Conservation (phyloP, 2,329 filamentous ascomycete species). For the Xylariaceae sp. region DNA sequence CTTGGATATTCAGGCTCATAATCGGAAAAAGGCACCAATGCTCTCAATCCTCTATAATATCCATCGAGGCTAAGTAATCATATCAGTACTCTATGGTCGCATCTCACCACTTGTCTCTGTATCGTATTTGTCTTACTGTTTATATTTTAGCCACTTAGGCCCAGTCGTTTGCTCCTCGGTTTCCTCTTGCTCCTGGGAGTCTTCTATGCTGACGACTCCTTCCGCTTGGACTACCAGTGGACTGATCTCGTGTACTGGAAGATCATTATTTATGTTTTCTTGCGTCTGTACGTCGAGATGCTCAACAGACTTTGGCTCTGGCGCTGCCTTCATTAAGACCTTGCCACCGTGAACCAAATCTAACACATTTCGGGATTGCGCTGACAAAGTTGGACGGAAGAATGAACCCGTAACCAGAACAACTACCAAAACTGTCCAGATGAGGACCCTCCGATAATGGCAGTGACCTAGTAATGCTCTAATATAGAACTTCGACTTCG, state of each 20-base stretch:
- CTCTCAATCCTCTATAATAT: slow-evolving; percentile 76
- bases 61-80: slow-evolving; percentile 62
- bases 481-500: slow-evolving; percentile 41
- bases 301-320: slow-evolving; percentile 8
- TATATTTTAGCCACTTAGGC: slow-evolving; percentile 40
- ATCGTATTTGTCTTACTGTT: slow-evolving; percentile 37
- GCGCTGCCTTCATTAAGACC: slow-evolving; percentile 10
- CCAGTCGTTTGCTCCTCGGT: slow-evolving; percentile 21
- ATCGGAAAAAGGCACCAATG: slow-evolving; percentile 60
- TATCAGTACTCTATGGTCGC: slow-evolving; percentile 12
- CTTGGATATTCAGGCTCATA: slow-evolving; percentile 75
- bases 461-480: slow-evolving; percentile 49
- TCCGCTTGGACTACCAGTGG: neutral
- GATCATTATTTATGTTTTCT: slow-evolving; percentile 6
- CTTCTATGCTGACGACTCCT: too few relatives aligned
- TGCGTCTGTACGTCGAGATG: slow-evolving; percentile 20
- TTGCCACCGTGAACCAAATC: slow-evolving; percentile 28
- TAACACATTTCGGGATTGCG: slow-evolving; percentile 27
- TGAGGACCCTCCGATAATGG: slow-evolving; percentile 50
- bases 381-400: slow-evolving; percentile 31
- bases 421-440: slow-evolving; percentile 47
- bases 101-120: neutral
- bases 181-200: slow-evolving; percentile 7
- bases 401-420: slow-evolving; percentile 41
- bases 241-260: slow-evolving; percentile 5